Conservation (phyloP, 192 early-diverging fungal genomes). For the Coemansia sp. region DNA sequence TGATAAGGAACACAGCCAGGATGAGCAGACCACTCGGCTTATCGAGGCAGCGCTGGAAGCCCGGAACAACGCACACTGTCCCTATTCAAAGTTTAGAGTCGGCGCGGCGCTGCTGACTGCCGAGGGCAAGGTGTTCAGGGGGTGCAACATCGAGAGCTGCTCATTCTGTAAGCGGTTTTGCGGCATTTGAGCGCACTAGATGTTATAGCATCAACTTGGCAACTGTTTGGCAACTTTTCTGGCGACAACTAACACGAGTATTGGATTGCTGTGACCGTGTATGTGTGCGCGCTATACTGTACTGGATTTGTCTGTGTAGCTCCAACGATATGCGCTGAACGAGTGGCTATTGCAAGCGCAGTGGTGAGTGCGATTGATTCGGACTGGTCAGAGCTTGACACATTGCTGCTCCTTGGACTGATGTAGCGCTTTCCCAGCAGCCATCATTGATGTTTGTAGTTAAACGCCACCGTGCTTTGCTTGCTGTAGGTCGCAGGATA, state of each 20-base stretch:
- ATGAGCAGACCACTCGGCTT: constrained; percentile 16
- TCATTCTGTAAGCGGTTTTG: constrained; percentile 59
- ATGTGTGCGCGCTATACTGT: not conserved
- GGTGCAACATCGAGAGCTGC: constrained; percentile 89
- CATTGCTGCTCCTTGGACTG: too few species aligned
- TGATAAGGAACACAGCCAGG: constrained; percentile 20
- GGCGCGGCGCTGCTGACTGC: constrained; percentile 75
- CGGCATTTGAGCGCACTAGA: too few species aligned
- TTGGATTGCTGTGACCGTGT: not conserved
- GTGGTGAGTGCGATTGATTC: constrained; percentile 55
- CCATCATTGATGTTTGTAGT: too few species aligned
- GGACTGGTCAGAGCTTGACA: too few species aligned
- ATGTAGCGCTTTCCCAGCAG: too few species aligned
- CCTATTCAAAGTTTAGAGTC: constrained; percentile 90
- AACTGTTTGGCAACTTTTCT: too few species aligned
- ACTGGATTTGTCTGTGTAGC: constrained; percentile 19
- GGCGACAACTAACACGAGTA: constrained; percentile 5
- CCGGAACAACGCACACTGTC: constrained; percentile 73
- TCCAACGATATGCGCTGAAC: constrained; percentile 85
- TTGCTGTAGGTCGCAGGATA: constrained; percentile 67
- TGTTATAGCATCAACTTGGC: too few species aligned
- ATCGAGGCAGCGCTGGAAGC: constrained; percentile 45
- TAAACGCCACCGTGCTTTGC: not conserved
- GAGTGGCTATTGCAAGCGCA: constrained; percentile 84
- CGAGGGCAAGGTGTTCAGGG: constrained; percentile 60